These are phyloP conservation scores for Exophiala phaeomuriformis DNA, from an alignment of 2,329 filamentous ascomycete species.

Conservation along the genomic window DNA sequence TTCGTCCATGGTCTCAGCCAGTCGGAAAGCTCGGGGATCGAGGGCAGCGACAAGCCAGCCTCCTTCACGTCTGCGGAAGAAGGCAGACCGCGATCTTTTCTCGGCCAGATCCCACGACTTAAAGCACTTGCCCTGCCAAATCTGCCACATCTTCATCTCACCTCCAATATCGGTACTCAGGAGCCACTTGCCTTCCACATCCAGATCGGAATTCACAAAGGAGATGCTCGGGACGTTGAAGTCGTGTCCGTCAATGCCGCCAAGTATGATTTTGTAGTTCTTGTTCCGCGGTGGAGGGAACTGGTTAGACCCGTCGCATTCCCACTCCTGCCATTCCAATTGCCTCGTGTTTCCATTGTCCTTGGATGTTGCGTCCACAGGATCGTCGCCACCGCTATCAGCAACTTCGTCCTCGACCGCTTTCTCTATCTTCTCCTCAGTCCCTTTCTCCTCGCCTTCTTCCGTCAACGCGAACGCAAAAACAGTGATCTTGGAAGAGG, in stretches of 20 bases:
- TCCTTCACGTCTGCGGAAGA: slow-evolving; percentile 25
- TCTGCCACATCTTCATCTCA: slow-evolving; percentile 43
- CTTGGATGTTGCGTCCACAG: background rate
- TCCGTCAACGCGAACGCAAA: slow-evolving; percentile 37
- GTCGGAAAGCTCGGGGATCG: slow-evolving; percentile 39
- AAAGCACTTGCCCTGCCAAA: slow-evolving; percentile 36
- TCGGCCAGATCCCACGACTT: slow-evolving; percentile 28
- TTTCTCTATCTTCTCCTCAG: slow-evolving; percentile 12
- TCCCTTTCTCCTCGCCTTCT: slow-evolving; percentile 17
- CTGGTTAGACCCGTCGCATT: background rate
- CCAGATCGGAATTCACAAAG: slow-evolving; percentile 53
- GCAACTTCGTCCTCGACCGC: slow-evolving; percentile 6
- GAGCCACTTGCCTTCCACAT: slow-evolving; percentile 50
- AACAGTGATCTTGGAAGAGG: slow-evolving; percentile 25
- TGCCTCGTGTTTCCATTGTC: background rate
- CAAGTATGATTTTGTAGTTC: slow-evolving; percentile 39
- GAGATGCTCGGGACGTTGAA: slow-evolving; percentile 52
- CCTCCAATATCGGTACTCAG: slow-evolving; percentile 52
- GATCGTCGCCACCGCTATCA: background rate
- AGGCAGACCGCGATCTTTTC: slow-evolving; percentile 7
- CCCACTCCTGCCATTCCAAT: slow-evolving; percentile 23
- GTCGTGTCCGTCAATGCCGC: slow-evolving; percentile 32
- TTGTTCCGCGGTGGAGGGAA: slow-evolving; percentile 30
- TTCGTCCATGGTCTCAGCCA: slow-evolving; percentile 31
- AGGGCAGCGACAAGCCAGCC: slow-evolving; percentile 44